Evolutionary conservation across 129 eudicot species (phyloP), one percentile per base, ranked within the genome.

Genomic region (Helichrysum umbraculigerum): DNA sequence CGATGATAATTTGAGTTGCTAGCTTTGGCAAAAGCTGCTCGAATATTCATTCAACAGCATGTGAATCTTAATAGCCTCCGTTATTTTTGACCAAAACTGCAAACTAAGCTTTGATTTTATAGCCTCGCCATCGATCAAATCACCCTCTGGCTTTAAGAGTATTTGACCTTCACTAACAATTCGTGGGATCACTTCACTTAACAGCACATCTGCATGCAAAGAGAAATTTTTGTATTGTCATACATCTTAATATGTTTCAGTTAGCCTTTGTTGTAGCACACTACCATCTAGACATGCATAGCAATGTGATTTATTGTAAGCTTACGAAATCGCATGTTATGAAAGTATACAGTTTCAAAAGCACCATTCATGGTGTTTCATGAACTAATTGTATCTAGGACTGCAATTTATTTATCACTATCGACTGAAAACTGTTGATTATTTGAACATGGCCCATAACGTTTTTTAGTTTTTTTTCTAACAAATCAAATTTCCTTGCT

Each of bases 1-100:
- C 89, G 66, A 71, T 88, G 16, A 81, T 87, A 60, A 77, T 71
- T 79, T 84, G 83, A 81, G 87, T 77, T 63, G 91, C 90, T 66
- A 94, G 69, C 61, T 89, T 87, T 74, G 56, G 86, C 83, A 94
- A 82, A 74, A 94, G 89, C 77, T 88, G 90, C 79, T 94, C 97
- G 66, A 96, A 81, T 76, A 91, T 72, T 89, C 96, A 84, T 83
- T 94, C 97, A 65, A 94, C 85, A 66, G 91, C 88, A 85, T 91
- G 84, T 17, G 86, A 73, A 85, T 94, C 98, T 82, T 89, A 56
- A 87, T 79, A 78, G 91, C 83, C 82, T 86, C 96, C 83, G 89
- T 87, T 70, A 91, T 77, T 72, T 85, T 82, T 51, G 86, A 86
- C 98, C 97, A 94, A 69, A 91, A 84, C 69, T 78, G 84, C 56